Conservation (phyloP, 2,329 filamentous ascomycete species). For the Zarea fungicola region DNA sequence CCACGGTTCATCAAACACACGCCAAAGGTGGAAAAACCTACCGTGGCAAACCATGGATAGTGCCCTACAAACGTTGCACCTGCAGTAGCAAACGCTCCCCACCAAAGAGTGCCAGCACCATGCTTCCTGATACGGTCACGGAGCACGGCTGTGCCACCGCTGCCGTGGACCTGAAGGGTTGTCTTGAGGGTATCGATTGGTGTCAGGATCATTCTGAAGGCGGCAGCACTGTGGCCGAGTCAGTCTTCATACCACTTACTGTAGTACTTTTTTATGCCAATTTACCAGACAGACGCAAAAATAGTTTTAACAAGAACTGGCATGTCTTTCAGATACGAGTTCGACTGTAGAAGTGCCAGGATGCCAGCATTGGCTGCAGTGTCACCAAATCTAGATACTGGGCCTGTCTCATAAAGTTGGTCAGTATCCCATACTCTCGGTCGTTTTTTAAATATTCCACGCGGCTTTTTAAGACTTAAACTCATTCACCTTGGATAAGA, state of each 20-base stretch:
- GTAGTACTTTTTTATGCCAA: neutral
- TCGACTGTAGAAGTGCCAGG: conserved; percentile 41
- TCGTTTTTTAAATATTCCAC: no score
- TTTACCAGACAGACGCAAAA: conserved; percentile 41
- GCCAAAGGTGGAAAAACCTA: no score
- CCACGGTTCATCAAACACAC: no score
- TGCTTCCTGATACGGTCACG: conserved; percentile 39
- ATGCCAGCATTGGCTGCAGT: conserved; percentile 46
- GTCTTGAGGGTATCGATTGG: conserved; percentile 47
- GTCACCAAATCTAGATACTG: conserved; percentile 41
- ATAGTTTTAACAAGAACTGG: conserved; percentile 40
- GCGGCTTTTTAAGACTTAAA: neutral
- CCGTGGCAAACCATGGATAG: conserved; percentile 46
- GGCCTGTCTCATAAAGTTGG: conserved; percentile 26
- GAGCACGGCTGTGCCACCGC: conserved; percentile 36
- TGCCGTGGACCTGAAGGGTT: conserved; percentile 42
- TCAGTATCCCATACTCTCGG: neutral
- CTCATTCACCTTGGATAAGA: conserved; percentile 35
- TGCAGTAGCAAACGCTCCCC: conserved; percentile 44
- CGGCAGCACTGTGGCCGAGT: conserved; percentile 33
- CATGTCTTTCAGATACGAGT: conserved; percentile 37
- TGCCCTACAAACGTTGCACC: conserved; percentile 45
- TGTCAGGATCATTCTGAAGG: conserved; percentile 42
- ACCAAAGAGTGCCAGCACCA: conserved; percentile 43
- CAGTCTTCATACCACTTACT: neutral